Base-by-base conservation (phyloP, 108 stramenopile genomes). In the Pinguiococcus pyrenoidosus region DNA sequence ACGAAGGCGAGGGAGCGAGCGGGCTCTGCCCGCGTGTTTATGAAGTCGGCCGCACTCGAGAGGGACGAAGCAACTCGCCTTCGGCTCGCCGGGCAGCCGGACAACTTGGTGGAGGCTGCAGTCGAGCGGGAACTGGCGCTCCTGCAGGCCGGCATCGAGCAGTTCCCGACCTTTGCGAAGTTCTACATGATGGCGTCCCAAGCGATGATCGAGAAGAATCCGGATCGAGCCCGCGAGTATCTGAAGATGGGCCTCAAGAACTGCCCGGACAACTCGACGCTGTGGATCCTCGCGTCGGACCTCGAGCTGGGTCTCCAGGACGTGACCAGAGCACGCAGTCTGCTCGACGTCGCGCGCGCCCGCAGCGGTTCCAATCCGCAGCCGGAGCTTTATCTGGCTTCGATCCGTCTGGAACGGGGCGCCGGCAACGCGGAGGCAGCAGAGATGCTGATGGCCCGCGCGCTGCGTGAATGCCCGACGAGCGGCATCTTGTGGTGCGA, bases 141-240 rank as follows among this genome's bases (percentile, higher is more conserved):
- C n/a, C 28, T 64, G n/a, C 81, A 88, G 26, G 79, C 86, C 34
- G 96, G 81, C 4, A 41, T 88, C 0, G 21, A 50, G 26, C 59
- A 72, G 32, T 92, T 78, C 73, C 82, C 26, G 58, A 83, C 24
- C 8, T 46, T 56, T 22, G 37, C 52, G 3, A 59, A 59, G 34
- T 23, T 59, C n/a, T 95, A 92, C 66, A 83, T 95, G 78, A 94
- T 99, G 87, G 87, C 84, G 8, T 92, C 86, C 5, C 90, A 94
- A 57, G 80, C 30, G 30, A 2, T 84, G 10, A 86, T 76, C 43
- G 75, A 81, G 4, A 72, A 89, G 17, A 62, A 40, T 18, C 52
- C 55, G 4, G 63, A 51, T 14, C 32, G 61, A 3, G 67, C 67
- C 2, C 46, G 63, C 22, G 43, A 24, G 28, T 62, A 62, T 35